Evolutionary conservation across 805 yeast genomes (phyloP), one percentile per base, ranked within the genome.

Genomic region (Kuraishia borneana): DNA sequence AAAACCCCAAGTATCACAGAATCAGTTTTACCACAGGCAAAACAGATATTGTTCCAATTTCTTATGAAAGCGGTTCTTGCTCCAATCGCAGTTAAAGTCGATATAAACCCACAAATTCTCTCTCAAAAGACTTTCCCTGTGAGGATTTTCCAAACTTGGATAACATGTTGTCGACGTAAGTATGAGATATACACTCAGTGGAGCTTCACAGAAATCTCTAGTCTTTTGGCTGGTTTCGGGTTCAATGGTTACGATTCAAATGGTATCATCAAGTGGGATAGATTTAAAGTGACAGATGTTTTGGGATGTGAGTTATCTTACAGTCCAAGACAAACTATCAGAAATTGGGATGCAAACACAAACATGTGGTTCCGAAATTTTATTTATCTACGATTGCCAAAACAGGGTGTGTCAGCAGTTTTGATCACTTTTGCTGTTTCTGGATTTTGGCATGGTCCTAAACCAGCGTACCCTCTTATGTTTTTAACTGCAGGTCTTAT

Each of bases 361-460:
- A 87, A 89, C 58, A 83, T 81, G 55, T 92, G 99, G 99, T 68
- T 92, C 44, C 84, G 87, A 53, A 76, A 89, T 55, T 87, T 74
- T 44, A 83, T 94, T 21, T 92, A 92, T 54, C 58, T 88, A 36
- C 72, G 98, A 47, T 47, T 56, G 3, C 76, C 85, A 0, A 75
- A 69, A 37, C 66, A 65, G 44, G 95, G 94, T 35, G 35, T 41
- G 28, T 51, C 59, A 2, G 55, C 94, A 39, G 84, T 96, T 1
- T 54, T 92, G 38, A 67, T 76, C 38, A 89, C 99, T 0, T 92
- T 92, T 55, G 61, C 77, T 20, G 83, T 94, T 1, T 83, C 95
- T 41, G 98, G 98, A 1, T 75, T 85, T 44, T 92, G 99, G 99
- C 99, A 92, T 52, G 99, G 99, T 4, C 83, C 96, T 2, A 73